Base-by-base conservation (phyloP, 257 asterid genomes). In the Lavandula angustifolia region DNA sequence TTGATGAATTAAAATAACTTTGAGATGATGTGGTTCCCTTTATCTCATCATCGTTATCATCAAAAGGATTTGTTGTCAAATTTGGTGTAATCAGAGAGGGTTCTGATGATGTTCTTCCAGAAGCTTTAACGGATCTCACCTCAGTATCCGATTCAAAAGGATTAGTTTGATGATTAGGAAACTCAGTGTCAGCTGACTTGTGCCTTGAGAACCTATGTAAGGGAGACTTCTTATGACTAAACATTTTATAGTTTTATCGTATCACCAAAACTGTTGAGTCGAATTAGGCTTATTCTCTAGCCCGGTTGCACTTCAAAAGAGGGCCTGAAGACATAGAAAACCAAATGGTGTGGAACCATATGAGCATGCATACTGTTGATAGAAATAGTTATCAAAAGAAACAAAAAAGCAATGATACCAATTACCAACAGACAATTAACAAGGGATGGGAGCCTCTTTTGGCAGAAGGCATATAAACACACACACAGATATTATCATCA, bases 121-220 rank as follows among this genome's bases (percentile, higher is more conserved):
- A 63, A 42, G 84, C 69, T 65, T 82, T 79, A 16, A 74, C 66
- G 34, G 78, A 73, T 67, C 70, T 80, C 79, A 76, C 66, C 70
- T 79, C 83, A 16, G 73, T 68, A 10, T 83, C 82, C 12, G 87
- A 83, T 69, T 76, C 88, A 71, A 91, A 91, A 42, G 96, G 94
- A 70, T 91, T 91, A 3, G 87, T 60, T 68, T 63, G 52, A 6
- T 68, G 46, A 50, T 51, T 67, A 54, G 44, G 60, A 22, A 58
- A 66, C 57, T 64, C 69, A 41, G 74, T 60, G 38, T 80, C 85
- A 6, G 65, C 73, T 5, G 95, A 75, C 9, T 75, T 75, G 79
- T 81, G 91, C 73, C 74, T 86, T 54, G 87, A 76, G 42, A 79
- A 72, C 82, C 74, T 70, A 68, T 75, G 83, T n/a, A 86, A 62